Evolutionary conservation across 176 grass and related monocot species (phyloP).

Genomic region (Musa itinerans): DNA sequence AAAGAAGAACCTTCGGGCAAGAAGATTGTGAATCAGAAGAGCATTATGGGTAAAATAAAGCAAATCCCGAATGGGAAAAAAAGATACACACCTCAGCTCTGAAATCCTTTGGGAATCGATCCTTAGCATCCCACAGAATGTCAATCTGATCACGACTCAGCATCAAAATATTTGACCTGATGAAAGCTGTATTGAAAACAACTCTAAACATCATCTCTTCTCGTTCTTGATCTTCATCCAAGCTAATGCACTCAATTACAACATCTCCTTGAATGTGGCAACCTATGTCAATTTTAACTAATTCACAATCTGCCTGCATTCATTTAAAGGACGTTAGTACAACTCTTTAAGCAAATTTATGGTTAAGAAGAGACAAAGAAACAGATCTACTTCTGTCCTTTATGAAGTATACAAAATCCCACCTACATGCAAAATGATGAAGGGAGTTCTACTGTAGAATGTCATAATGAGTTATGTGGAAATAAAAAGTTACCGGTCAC

Average conservation of each 20-base stretch:
- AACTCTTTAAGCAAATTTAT: slow-evolving; percentile 1
- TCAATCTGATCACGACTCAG: slow-evolving; percentile 74
- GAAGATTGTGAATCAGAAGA: slow-evolving; percentile 19
- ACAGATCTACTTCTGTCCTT: not conserved
- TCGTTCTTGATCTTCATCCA: slow-evolving; percentile 56
- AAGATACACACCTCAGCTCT: slow-evolving; percentile 52
- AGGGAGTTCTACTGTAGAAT: not conserved
- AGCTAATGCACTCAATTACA: slow-evolving; percentile 70
- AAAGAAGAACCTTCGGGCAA: slow-evolving; percentile 82
- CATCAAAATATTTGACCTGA: slow-evolving; percentile 80
- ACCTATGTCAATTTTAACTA: slow-evolving; percentile 69
- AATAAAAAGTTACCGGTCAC: not conserved
- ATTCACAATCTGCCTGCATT: slow-evolving; percentile 71
- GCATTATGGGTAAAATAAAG: not conserved
- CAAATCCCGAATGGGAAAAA: not conserved
- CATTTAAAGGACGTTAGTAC: slow-evolving; percentile 17
- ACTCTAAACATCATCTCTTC: slow-evolving; percentile 77
- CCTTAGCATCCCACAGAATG: slow-evolving; percentile 56
- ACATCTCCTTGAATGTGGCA: slow-evolving; percentile 93
- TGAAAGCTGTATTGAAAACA: slow-evolving; percentile 91
- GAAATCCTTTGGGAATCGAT: slow-evolving; percentile 63
- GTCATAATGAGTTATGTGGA: not conserved
- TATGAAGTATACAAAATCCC: not conserved
- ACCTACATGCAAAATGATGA: not conserved
- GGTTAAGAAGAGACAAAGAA: slow-evolving; percentile 7